Evolutionary conservation across 176 grass and related monocot species (phyloP).

Genomic region (Eragrostis curvula): DNA sequence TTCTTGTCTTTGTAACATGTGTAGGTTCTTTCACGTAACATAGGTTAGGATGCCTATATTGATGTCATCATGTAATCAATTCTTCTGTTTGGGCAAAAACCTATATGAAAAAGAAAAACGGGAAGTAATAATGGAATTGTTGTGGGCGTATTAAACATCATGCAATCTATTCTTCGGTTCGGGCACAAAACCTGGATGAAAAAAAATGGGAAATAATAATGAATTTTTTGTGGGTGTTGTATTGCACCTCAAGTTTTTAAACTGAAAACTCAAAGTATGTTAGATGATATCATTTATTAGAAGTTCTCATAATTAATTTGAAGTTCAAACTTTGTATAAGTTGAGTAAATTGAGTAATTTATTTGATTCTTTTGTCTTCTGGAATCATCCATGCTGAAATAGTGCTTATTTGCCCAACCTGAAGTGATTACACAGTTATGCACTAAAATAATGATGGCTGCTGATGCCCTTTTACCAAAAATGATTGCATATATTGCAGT

Average conservation of each 20-base stretch:
- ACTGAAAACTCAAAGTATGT: too few species aligned
- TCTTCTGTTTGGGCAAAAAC: neutral
- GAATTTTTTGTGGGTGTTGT: too few species aligned
- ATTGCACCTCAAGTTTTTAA: too few species aligned
- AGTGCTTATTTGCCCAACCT: neutral
- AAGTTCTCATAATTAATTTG: neutral
- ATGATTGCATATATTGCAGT: neutral
- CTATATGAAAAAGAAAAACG: neutral
- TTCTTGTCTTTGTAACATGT: constrained; percentile 27
- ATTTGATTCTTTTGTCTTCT: neutral
- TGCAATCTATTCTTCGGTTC: too few species aligned
- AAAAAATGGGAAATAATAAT: too few species aligned
- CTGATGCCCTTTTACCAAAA: neutral
- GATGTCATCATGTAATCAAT: neutral
- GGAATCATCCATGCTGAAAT: neutral
- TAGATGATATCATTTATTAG: neutral
- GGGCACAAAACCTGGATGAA: too few species aligned
- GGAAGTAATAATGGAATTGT: neutral
- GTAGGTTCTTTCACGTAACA: neutral
- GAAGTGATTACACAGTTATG: neutral
- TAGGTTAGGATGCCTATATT: neutral
- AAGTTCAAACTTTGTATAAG: neutral
- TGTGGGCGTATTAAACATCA: neutral
- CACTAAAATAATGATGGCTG: neutral
- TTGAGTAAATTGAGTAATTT: neutral